Base-by-base conservation (phyloP, 805 yeast genomes). In the Candida pseudoglaebosa region DNA sequence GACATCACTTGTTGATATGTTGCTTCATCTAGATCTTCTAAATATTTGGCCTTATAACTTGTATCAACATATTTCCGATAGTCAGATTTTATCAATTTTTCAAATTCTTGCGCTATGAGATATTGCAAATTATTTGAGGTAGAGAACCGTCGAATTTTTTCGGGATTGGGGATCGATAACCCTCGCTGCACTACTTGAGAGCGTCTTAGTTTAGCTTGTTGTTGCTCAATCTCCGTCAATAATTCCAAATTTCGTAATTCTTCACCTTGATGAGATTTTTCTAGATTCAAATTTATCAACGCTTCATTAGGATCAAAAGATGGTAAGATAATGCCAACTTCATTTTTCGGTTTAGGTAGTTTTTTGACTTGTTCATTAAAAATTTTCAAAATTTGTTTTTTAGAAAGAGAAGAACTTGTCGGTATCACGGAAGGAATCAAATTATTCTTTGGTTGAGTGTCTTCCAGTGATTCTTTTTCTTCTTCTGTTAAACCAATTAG, bases 131-230 rank as follows among this genome's bases (percentile, higher is more conserved):
- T 32, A 8, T 41, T 41, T 3, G 32, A 7, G 5, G 6, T 10
- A 6, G 12, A n/a, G 14, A 39, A 15, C 28, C n/a, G 10, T 3
- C 19, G 10, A 8, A 40, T 7, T n/a, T 28, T 37, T n/a, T 10
- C 34, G 1, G 60, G 62, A 33, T 61, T 35, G 1, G 78, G 79
- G 10, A 73, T 59, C 0, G 65, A 61, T 6, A 79, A 59, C 0
- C 65, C 73, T 36, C 56, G 53, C 48, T 73, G 77, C 1, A 76
- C 55, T 1, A 64, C 80, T 41, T 61, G 68, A 0, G 83, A 73
- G 34, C 77, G 49, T 28, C 77, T 54, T 5, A 61, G 46, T 24
- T 52, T 55, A 4, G 61, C 54, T 39, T 50, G 51, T 38, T 61
- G 61, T 16, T 52, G 59, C 7, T 55, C 59, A 3, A 57, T 47